Evolutionary conservation across 2,329 filamentous ascomycete species (phyloP).

Genomic region (Aquanectria penicillioides): DNA sequence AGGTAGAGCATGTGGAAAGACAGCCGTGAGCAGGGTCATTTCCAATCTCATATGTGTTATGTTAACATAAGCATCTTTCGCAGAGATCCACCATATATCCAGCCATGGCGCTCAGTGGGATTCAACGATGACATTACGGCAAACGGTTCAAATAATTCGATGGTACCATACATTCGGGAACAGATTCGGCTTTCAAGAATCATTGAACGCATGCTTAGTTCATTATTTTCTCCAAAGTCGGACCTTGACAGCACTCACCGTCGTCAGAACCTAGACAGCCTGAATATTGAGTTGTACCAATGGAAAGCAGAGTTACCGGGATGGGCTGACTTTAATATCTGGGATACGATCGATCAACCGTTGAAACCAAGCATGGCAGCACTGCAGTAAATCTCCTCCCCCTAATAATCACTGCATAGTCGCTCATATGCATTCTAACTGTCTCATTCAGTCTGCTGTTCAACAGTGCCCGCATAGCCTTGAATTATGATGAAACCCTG

Average conservation of each 20-base stretch:
- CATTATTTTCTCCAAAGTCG: conserved; percentile 15
- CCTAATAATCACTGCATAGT: background rate
- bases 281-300: conserved; percentile 33
- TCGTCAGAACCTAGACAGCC: conserved; percentile 17
- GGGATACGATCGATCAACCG: conserved; percentile 28
- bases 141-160: conserved; percentile 18
- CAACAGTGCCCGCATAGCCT: conserved; percentile 37
- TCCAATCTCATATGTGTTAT: no score
- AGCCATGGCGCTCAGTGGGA: conserved; percentile 37
- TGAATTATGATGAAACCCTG: conserved; percentile 35
- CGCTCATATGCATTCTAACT: background rate
- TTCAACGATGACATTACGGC: conserved; percentile 25
- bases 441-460: conserved; percentile 32
- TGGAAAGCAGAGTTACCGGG: conserved; percentile 33
- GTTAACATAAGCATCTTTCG: background rate
- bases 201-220: conserved; percentile 35
- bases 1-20: conserved; percentile 16
- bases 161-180: conserved; percentile 31
- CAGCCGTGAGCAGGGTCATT: background rate
- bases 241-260: conserved; percentile 13
- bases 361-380: conserved; percentile 31
- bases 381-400: conserved; percentile 27
- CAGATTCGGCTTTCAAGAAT: conserved; percentile 33
- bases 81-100: conserved; percentile 34
- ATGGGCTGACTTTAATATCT: conserved; percentile 32